Percentiles rank a stretch among this genome's conserved stretches.
These are phyloP conservation scores for Calcarisporium arbuscula DNA, from an alignment of 2,329 filamentous ascomycete species.

Conservation along the genomic window DNA sequence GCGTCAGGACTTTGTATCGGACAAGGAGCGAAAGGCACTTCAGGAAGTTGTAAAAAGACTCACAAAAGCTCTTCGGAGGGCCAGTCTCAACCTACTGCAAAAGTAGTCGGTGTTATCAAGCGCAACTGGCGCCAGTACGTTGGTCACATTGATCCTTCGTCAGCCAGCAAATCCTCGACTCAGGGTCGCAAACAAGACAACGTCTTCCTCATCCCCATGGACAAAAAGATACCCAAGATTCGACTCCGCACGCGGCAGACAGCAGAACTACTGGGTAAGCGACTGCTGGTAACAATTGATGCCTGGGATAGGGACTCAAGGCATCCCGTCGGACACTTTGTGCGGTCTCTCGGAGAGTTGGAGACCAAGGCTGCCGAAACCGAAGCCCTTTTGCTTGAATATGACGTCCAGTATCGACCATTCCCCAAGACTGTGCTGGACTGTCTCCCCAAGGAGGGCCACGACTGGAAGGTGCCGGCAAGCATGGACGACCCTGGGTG, in stretches of 20 bases:
- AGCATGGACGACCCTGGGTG: conserved; percentile 77
- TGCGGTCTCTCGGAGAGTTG: conserved; percentile 84
- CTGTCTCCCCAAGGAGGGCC: conserved; percentile 84
- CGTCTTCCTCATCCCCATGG: conserved; percentile 95
- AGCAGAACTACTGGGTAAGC: conserved; percentile 80
- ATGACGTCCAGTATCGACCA: conserved; percentile 94
- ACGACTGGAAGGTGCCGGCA: conserved; percentile 87
- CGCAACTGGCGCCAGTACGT: conserved; percentile 98
- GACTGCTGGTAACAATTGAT: conserved; percentile 88
- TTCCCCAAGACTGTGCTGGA: conserved; percentile 95
- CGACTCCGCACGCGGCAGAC: conserved; percentile 87
- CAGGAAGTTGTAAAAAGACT: conserved; percentile 84
- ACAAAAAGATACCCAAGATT: conserved; percentile 96
- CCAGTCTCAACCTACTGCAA: conserved; percentile 81
- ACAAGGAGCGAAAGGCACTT: conserved; percentile 77
- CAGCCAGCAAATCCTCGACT: conserved; percentile 64
- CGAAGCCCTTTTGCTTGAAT: conserved; percentile 87
- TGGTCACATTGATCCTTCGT: conserved; percentile 85
- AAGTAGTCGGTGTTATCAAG: conserved; percentile 86
- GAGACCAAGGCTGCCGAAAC: conserved; percentile 98
- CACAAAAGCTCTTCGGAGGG: conserved; percentile 73
- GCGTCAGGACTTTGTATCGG: conserved; percentile 70
- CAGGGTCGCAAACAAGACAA: conserved; percentile 82
- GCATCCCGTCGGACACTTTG: conserved; percentile 88
- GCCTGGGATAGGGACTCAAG: conserved; percentile 91